phyloP scores from a whole-genome alignment of 2,329 filamentous ascomycete genomes.

The Paraconiothyrium sp. region DNA sequence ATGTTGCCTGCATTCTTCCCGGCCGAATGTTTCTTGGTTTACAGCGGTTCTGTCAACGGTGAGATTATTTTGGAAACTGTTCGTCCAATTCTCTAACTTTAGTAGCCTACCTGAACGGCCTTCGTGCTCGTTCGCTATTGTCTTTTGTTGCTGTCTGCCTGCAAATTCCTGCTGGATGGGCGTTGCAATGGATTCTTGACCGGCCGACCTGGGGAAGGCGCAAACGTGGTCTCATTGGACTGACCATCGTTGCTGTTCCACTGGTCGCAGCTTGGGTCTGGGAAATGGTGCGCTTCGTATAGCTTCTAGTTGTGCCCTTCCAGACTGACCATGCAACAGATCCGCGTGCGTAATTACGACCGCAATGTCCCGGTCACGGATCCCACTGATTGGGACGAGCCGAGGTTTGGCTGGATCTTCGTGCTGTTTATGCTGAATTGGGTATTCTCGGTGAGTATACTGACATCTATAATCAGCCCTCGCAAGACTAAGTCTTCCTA shows the following conservation, averaged over 20 bases:
- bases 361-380: slow-evolving; percentile 31
- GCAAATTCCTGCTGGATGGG: slow-evolving; percentile 44
- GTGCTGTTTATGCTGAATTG: slow-evolving; percentile 44
- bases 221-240: slow-evolving; percentile 38
- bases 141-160: slow-evolving; percentile 42
- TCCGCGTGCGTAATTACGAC: slow-evolving; percentile 43
- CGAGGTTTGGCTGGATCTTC: slow-evolving; percentile 39
- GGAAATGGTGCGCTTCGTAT: slow-evolving; percentile 38
- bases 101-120: slow-evolving; percentile 40
- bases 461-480: neutral
- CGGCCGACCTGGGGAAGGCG: slow-evolving; percentile 40
- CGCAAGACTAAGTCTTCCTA: neutral
- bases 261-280: slow-evolving; percentile 41
- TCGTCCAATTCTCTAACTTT: neutral
- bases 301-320: neutral
- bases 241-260: slow-evolving; percentile 38
- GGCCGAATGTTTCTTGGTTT: slow-evolving; percentile 41
- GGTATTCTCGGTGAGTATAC: slow-evolving; percentile 34
- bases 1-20: slow-evolving; percentile 44
- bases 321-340: slow-evolving; percentile 23
- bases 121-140: slow-evolving; percentile 37
- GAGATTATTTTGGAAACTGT: neutral
- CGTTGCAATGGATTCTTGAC: slow-evolving; percentile 40
- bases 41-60: slow-evolving; percentile 47
- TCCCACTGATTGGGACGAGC: slow-evolving; percentile 40